Base-by-base conservation (phyloP, 192 early-diverging fungal genomes). In the Chytriomyces sp. region DNA sequence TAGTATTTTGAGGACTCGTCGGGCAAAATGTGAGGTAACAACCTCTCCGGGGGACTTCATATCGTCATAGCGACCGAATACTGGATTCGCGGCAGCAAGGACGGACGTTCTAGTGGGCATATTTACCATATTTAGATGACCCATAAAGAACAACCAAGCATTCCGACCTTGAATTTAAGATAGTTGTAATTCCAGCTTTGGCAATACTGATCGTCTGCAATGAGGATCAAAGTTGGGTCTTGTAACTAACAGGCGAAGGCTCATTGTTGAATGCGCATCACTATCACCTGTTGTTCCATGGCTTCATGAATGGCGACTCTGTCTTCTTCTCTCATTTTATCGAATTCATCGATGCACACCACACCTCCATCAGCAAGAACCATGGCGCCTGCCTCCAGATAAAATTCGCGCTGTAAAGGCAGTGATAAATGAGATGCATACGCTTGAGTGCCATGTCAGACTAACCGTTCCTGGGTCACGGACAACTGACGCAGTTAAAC, bases 311-410 rank as follows among this genome's bases (percentile, higher is more conserved):
- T 99, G 11, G 98, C 97, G 6, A 99, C 98, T 61, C 97, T 91
- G 83, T 99, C 98, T 84, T 98, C 97, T 60, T 98, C 96, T 74
- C 96, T 89, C 98, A 99, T 99, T 87, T 99, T 99, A 85, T 99
- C 98, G 82, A 99, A 99, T 87, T 99, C 98, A 86, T 99, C 98
- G 81, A 99, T 99, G 86, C 98, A 99, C 49, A 99, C 96, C 60
- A 98, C 96, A 80, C 97, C 98, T 62, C 97, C 96, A 82, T 98
- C 97, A 5, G 96, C 96, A 73, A 99, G 87, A 24, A 99, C 97
- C 97, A 99, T 98, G 1, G 98, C 98, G 46, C 98, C 98, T 68
- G 94, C 98, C 84, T 99, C 98, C 50, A 99, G 85, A 74, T 94
- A 93, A 81, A 99, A 99, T 80, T 98, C 98, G 45, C 98, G 88